Evolutionary conservation across 495 filamentous ascomycete species (phyloP).

Genomic region (Bacidia rubella): DNA sequence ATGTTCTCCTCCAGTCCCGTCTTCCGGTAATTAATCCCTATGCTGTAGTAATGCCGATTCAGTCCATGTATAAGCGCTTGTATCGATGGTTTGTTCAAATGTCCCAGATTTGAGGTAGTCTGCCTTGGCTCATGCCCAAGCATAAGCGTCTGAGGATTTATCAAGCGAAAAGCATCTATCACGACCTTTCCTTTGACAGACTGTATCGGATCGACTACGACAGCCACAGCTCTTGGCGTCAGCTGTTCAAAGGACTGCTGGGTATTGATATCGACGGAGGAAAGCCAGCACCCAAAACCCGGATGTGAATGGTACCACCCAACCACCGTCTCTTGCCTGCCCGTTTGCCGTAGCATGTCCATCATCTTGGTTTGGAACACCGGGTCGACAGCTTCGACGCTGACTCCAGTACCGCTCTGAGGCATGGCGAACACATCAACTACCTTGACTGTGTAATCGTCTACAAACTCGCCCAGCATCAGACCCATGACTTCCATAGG

Average conservation of each 20-base stretch:
- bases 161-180: constrained; percentile 96
- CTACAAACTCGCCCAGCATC: constrained; percentile 97
- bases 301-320: constrained; percentile 99
- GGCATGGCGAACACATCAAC: constrained; percentile 99
- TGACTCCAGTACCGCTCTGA: constrained; percentile 96
- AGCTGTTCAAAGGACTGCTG: constrained; percentile 98
- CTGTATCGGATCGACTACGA: constrained; percentile 96
- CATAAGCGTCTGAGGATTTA: constrained; percentile 97
- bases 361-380: constrained; percentile 99
- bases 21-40: constrained; percentile 95
- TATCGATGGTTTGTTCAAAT: constrained; percentile 97
- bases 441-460: constrained; percentile 96
- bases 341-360: constrained; percentile 97
- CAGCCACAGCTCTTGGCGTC: constrained; percentile 87
- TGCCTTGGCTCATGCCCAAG: constrained; percentile 97
- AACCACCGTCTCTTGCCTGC: constrained; percentile 70
- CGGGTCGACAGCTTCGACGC: constrained; percentile 93
- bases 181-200: constrained; percentile 99
- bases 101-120: constrained; percentile 92
- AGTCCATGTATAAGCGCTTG: constrained; percentile 98
- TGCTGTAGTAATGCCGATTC: constrained; percentile 98
- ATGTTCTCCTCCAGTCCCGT: constrained; percentile 97
- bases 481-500: constrained; percentile 99
- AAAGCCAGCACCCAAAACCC: constrained; percentile 97
- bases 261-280: constrained; percentile 97